Evolutionary conservation across 2,329 filamentous ascomycete species (phyloP).

Genomic region (Blastomyces percursus): DNA sequence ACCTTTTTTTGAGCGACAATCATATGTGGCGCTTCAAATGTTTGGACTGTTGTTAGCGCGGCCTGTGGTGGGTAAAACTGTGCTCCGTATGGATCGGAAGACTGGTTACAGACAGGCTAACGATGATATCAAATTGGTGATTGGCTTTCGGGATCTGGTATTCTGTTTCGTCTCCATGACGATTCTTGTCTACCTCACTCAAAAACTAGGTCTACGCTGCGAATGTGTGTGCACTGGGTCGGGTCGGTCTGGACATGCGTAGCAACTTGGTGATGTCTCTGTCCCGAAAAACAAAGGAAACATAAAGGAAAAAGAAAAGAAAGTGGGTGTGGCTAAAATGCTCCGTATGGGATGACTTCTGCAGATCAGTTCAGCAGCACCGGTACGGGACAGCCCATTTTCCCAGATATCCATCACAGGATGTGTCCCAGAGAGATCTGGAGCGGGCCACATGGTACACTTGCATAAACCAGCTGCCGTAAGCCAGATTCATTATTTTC

Average conservation of each 20-base stretch:
- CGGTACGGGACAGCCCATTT: neutral
- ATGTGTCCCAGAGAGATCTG: neutral
- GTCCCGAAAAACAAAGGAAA: neutral
- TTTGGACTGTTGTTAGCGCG: neutral
- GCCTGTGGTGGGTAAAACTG: neutral
- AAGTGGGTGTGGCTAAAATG: neutral
- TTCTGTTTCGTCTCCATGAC: neutral
- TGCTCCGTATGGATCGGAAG: neutral
- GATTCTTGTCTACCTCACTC: neutral
- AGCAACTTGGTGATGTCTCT: neutral
- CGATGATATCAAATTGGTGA: neutral
- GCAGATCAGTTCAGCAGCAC: neutral
- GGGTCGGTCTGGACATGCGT: neutral
- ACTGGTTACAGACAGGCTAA: neutral
- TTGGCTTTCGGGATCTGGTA: neutral
- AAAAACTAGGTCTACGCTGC: neutral
- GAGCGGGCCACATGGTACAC: conserved; percentile 1
- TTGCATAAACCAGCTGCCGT: neutral
- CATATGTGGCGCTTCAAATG: neutral
- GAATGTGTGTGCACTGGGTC: neutral
- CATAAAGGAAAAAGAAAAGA: neutral
- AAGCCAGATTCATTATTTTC: neutral
- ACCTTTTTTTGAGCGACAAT: neutral
- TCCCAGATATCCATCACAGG: neutral
- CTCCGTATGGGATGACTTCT: neutral